Conservation (phyloP, 208 protist genomes). For the Vickermania ingenoplastis region DNA sequence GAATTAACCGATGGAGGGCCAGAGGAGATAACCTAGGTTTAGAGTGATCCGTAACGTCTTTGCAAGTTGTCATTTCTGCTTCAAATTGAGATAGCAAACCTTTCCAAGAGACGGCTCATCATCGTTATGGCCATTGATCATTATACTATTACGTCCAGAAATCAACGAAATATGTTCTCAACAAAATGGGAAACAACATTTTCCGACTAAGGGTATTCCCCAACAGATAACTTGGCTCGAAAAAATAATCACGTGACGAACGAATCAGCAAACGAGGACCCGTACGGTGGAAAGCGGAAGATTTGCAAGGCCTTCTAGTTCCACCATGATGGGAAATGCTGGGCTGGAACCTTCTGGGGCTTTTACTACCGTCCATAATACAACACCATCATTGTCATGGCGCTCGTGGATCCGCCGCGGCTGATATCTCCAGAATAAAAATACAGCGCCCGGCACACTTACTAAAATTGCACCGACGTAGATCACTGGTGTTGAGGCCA, state of each 20-base stretch:
- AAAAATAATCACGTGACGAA: slow-evolving; percentile 64
- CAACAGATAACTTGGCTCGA: slow-evolving; percentile 78
- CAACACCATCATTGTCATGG: slow-evolving; percentile 64
- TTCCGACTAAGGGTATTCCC: slow-evolving; percentile 70
- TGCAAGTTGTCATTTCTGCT: slow-evolving; percentile 47
- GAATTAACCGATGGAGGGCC: slow-evolving; percentile 59
- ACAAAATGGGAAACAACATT: slow-evolving; percentile 65
- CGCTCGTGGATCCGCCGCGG: slow-evolving; percentile 56
- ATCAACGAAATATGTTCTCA: slow-evolving; percentile 70
- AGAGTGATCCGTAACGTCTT: slow-evolving; percentile 61
- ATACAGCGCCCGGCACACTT: slow-evolving; percentile 58
- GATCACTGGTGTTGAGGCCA: slow-evolving; percentile 57
- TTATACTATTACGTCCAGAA: slow-evolving; percentile 71
- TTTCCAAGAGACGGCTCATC: slow-evolving; percentile 49
- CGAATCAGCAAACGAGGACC: slow-evolving; percentile 42
- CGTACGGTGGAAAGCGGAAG: slow-evolving; percentile 73
- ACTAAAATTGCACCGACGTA: slow-evolving; percentile 62
- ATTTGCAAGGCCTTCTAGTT: slow-evolving; percentile 61
- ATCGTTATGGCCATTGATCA: slow-evolving; percentile 53
- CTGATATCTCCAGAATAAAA: slow-evolving; percentile 65
- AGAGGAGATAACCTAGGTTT: slow-evolving; percentile 56
- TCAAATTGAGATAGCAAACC: slow-evolving; percentile 42
- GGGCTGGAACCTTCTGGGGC: slow-evolving; percentile 16
- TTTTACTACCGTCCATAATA: slow-evolving; percentile 59
- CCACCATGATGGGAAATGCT: slow-evolving; percentile 66